Base-by-base conservation (phyloP, 2,329 filamentous ascomycete genomes). In the Onygenales sp. region DNA sequence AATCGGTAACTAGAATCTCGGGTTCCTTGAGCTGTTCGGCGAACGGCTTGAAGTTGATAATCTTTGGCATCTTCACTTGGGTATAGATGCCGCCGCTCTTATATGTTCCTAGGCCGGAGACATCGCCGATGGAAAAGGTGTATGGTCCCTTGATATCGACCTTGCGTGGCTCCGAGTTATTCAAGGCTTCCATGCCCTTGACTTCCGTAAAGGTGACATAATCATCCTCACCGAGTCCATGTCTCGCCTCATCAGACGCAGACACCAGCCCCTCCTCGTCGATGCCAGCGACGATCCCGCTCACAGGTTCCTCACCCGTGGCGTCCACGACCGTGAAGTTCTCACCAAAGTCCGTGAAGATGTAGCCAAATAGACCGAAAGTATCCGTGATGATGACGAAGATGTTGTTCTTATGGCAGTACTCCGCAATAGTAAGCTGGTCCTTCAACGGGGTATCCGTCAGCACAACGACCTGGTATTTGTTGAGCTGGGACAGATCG, bases 1-100 rank as follows among this genome's bases (percentile, higher is more conserved):
- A 98, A 69, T 98, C 93, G 21, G 93, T 95, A 56, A 95, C 82
- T 64, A 97, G 74, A 58, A 94, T 83, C 63, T 96, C 92, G 2
- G 93, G 93, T 54, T 89, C 87, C 71, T 88, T 88, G 53, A 96
- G 72, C 56, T 95, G 82, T 51, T 82, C 75, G 42, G 84, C 84
- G 54, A 96, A 81, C 42, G 83, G 78, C 74, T 95, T 88, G 73
- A 97, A 98, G 67, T 93, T 82, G 63, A 97, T 73, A 52, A 89
- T 82, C 74, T 93, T 95, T 49, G 93, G 93, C 92, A 96, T 96
- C 80, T 97, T 98, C 70, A 97, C 93, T 71, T 98, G 93, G 40
- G 88, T 86, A 70, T 87, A 98, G 55, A 95, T 81, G 56, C 93
- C 93, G 46, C 92, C 92, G 50, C 87, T 82, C 75, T 88, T 77